Conservation (phyloP, 2,329 filamentous ascomycete species). For the Neonectria sp. region DNA sequence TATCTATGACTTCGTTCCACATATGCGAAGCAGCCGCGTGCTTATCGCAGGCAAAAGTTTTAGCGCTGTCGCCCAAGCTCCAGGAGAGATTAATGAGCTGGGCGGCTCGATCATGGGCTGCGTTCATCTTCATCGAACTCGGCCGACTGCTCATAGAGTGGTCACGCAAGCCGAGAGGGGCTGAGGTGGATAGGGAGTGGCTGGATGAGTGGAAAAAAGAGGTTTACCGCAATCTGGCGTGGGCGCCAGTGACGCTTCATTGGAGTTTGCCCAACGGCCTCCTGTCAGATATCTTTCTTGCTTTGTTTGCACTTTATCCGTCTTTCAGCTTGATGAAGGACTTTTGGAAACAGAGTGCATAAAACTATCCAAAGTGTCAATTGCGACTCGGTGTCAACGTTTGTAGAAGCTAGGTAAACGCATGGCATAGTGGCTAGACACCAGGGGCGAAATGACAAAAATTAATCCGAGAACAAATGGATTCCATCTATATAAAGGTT, state of each 20-base stretch:
- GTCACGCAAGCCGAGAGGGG: background rate
- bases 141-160: conserved; percentile 11
- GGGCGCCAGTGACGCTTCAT: conserved; percentile 23
- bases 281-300: conserved; percentile 24
- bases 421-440: accelerated
- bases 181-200: conserved; percentile 9
- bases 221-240: conserved; percentile 23
- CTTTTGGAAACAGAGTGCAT: conserved; percentile 20
- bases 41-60: conserved; percentile 13
- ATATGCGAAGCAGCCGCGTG: conserved; percentile 21
- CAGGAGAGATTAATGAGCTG: conserved; percentile 17
- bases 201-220: conserved; percentile 18
- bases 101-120: conserved; percentile 22
- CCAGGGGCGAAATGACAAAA: background rate
- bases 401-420: background rate
- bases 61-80: conserved; percentile 12
- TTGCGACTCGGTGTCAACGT: background rate
- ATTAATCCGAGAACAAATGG: background rate
- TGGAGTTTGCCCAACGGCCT: conserved; percentile 26
- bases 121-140: conserved; percentile 16
- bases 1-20: conserved; percentile 21
- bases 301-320: conserved; percentile 17
- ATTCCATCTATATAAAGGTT: too few relatives aligned
- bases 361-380: background rate
- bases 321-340: conserved; percentile 23